A percentile compares a stretch with the other conserved stretches of the same genome.
Conservation (phyloP, 495 filamentous ascomycete genomes). For the Xylaria scruposa region DNA sequence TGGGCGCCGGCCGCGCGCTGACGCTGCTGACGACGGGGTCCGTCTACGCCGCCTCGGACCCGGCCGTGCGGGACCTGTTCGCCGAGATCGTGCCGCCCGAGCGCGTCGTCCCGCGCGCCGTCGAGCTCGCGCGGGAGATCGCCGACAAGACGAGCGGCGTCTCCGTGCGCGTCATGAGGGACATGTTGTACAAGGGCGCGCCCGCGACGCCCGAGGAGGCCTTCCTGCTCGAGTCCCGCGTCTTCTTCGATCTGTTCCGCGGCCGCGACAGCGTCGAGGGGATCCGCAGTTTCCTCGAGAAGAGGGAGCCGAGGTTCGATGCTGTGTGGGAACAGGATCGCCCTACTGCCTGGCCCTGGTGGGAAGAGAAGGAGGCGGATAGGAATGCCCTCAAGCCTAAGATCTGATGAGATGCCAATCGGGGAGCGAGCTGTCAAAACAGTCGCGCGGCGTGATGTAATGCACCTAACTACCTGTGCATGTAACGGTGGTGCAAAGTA, state of each 20-base stretch:
- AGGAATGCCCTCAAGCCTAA: conserved; percentile 26
- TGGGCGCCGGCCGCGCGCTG: conserved; percentile 63
- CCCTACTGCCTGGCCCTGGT: conserved; percentile 57
- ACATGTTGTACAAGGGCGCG: conserved; percentile 65
- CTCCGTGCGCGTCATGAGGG: conserved; percentile 61
- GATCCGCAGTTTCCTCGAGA: conserved; percentile 52
- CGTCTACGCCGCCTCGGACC: conserved; percentile 59
- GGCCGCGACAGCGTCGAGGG: conserved; percentile 58
- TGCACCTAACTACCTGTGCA: neutral
- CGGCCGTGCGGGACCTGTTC: conserved; percentile 62
- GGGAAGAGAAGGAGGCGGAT: conserved; percentile 42
- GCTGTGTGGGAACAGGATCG: conserved; percentile 56
- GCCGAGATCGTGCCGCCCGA: conserved; percentile 59
- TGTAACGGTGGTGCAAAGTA: neutral
- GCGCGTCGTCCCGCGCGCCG: conserved; percentile 60
- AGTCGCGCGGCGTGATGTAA: neutral
- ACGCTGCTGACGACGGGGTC: conserved; percentile 65
- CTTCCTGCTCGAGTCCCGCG: conserved; percentile 63
- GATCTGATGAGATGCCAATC: conserved; percentile 20
- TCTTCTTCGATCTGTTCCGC: conserved; percentile 63
- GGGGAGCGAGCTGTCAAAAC: neutral
- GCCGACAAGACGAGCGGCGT: conserved; percentile 63
- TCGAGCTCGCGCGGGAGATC: conserved; percentile 65
- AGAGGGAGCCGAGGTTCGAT: conserved; percentile 59
- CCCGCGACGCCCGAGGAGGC: conserved; percentile 59